These are phyloP conservation scores for Lasiodiplodia gonubiensis DNA, from an alignment of 2,329 filamentous ascomycete species.

Conservation along the genomic window DNA sequence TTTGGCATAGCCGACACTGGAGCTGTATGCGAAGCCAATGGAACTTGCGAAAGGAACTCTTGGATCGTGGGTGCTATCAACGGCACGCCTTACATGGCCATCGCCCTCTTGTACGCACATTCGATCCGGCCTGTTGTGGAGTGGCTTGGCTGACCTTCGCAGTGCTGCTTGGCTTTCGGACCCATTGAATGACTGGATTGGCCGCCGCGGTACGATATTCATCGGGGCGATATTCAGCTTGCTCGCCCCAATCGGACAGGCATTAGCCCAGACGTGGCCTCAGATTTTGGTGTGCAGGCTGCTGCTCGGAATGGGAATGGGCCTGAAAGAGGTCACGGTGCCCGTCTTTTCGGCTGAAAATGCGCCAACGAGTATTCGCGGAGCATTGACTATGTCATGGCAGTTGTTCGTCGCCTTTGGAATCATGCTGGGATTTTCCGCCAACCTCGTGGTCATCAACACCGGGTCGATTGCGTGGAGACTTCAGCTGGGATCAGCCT, in stretches of 20 bases:
- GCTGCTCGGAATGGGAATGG: conserved; percentile 51
- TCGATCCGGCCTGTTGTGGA: background rate
- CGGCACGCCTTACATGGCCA: conserved; percentile 31
- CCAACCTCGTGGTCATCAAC: conserved; percentile 48
- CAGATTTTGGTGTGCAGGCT: conserved; percentile 42
- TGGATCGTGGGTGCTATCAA: conserved; percentile 39
- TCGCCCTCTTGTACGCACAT: conserved; percentile 26
- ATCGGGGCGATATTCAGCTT: conserved; percentile 37
- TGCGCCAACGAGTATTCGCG: conserved; percentile 47
- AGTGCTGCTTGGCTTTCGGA: conserved; percentile 22
- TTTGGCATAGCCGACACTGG: conserved; percentile 55
- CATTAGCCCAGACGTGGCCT: conserved; percentile 46
- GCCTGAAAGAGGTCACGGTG: conserved; percentile 52
- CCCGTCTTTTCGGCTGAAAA: conserved; percentile 50
- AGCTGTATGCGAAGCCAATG: conserved; percentile 7
- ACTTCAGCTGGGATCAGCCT: conserved; percentile 47
- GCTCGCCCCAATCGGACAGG: conserved; percentile 45
- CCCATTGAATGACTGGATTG: conserved; percentile 35
- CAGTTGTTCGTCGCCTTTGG: conserved; percentile 53
- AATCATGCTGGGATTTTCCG: conserved; percentile 52
- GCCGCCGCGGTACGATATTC: conserved; percentile 40
- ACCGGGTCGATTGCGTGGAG: conserved; percentile 46
- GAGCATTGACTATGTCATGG: conserved; percentile 54
- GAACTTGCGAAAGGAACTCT: conserved; percentile 39
- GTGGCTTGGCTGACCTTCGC: too few relatives aligned